Base-by-base conservation (phyloP, 306 rosid species). In the Pueraria montana region DNA sequence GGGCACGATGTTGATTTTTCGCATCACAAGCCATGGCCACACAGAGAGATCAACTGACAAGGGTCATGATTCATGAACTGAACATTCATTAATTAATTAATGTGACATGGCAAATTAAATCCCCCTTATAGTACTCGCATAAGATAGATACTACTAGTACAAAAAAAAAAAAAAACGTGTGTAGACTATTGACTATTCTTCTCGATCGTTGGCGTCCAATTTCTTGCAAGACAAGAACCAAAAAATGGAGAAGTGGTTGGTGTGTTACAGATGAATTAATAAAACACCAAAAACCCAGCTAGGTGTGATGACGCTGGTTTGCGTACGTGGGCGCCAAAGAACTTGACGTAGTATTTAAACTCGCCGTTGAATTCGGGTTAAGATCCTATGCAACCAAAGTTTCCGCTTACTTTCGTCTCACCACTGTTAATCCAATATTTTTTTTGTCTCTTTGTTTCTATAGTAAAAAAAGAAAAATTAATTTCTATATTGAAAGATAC, bases 141-240 rank as follows among this genome's bases (percentile, higher is more conserved):
- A 43, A 43, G 48, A 43, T 43, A 9, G n/a, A 46, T 46, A 46
- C 17, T 0, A 20, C 6, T 17, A 8, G 6, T 0, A 52, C 0
- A 27, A 2, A 55, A 59, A 2, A 18, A 9, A 36, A 38, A 6
- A 13, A 59, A 59, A 24, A 67, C 55, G 38, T 40, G 42, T 48
- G 71, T 7, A 27, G 80, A 71, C 68, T 71, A 34, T 34, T 27
- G 1, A 50, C n/a, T n/a, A n/a, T n/a, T n/a, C n/a, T 38, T 77
- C 50, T 78, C 16, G 27, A 27, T 23, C 6, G 56, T 40, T 40
- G 24, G 11, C 20, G 11, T 71, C 53, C 48, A 45, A 74, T 79
- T 74, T 84, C 87, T 84, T 84, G 81, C 34, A 24, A 8, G 58
- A 21, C 72, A 79, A 79, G 72, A 52, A 72, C 7, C 14, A 0